Percentiles rank a stretch among this genome's conserved stretches.
Conservation (phyloP, 2,329 filamentous ascomycete species). For the Bisporella sp. region DNA sequence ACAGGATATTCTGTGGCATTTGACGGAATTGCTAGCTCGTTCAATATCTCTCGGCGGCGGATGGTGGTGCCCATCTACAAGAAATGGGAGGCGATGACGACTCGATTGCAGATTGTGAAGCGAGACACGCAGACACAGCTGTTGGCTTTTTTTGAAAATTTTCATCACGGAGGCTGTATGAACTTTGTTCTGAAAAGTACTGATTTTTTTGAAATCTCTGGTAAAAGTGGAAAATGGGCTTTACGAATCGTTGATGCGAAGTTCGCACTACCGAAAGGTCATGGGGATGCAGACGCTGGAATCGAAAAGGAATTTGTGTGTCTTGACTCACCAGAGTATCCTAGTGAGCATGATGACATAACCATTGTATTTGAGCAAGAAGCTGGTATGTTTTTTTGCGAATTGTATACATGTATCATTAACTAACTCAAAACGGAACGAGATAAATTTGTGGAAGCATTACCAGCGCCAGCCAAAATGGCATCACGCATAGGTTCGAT, state of each 20-base stretch:
- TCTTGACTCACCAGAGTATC: slow-evolving; percentile 80
- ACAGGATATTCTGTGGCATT: slow-evolving; percentile 75
- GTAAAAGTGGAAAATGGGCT: slow-evolving; percentile 57
- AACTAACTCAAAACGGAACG: slow-evolving; percentile 14
- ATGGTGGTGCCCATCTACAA: slow-evolving; percentile 94
- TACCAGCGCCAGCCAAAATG: slow-evolving; percentile 28
- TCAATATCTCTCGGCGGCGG: slow-evolving; percentile 75
- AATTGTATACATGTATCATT: slow-evolving; percentile 4
- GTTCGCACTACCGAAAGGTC: slow-evolving; percentile 67
- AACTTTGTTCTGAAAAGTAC: slow-evolving; percentile 80
- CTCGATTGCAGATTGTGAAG: slow-evolving; percentile 72
- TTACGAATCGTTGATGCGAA: slow-evolving; percentile 84
- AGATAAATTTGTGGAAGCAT: slow-evolving; percentile 23
- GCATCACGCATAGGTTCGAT: slow-evolving; percentile 27
- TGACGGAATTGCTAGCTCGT: slow-evolving; percentile 63
- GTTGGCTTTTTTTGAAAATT: slow-evolving; percentile 82
- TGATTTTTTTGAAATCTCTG: slow-evolving; percentile 70
- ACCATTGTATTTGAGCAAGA: slow-evolving; percentile 77
- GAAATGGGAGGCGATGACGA: slow-evolving; percentile 81
- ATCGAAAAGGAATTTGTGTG: slow-evolving; percentile 69
- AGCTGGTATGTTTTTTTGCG: slow-evolving; percentile 28
- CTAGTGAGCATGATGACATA: slow-evolving; percentile 89
- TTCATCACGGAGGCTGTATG: slow-evolving; percentile 81
- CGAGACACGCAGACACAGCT: slow-evolving; percentile 72
- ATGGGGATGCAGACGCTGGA: slow-evolving; percentile 41